Evolutionary conservation across 345 rosid species (phyloP), one percentile per base, ranked within the genome.

Genomic region (Boechera divaricarpa): DNA sequence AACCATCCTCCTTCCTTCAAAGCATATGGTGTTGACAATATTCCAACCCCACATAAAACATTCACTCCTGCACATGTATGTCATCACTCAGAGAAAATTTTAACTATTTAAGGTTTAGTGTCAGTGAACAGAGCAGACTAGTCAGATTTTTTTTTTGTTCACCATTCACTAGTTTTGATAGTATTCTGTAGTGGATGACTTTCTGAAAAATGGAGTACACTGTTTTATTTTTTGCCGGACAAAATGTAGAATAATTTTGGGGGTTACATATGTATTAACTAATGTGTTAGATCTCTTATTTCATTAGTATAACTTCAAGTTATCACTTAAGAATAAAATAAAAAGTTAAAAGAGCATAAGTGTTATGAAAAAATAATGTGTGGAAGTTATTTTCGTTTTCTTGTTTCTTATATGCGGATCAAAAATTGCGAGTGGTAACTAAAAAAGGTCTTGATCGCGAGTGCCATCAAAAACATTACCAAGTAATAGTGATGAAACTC

Each of bases 31-130:
- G 98, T 94, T 1, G 98, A 94, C 42, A 94, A 85, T 62, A 94
- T 87, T 63, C 98, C 98, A 61, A 94, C 98, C 73, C 98, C 98
- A 78, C 98, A 94, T 49, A 94, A 77, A 61, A 94, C 97, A 83
- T 94, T 94, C 77, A 94, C 75, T 29, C 98, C 97, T 90, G 80
- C 83, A 76, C 33, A 76, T 74, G 1, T 36, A 36, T 33, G 41
- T 10, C 69, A 26, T 52, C 32, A 21, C 59, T 51, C 7, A 16
- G 13, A 18, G 58, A 42, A 63, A 42, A 63, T 5, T 44, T 47
- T 44, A 63, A 44, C 15, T 36, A 36, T 0, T 4, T 52, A 24
- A 10, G 57, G 57, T 52, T 52, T 52, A 4, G 29, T 52, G 57
- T 52, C 57, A 52, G 57, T 24, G 57, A 52, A 52, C 57, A 52